Percentiles rank a stretch among this genome's conserved stretches.
Evolutionary conservation across 2,329 filamentous ascomycete genomes (phyloP).

Genomic region (Trichoderma aggressivum): DNA sequence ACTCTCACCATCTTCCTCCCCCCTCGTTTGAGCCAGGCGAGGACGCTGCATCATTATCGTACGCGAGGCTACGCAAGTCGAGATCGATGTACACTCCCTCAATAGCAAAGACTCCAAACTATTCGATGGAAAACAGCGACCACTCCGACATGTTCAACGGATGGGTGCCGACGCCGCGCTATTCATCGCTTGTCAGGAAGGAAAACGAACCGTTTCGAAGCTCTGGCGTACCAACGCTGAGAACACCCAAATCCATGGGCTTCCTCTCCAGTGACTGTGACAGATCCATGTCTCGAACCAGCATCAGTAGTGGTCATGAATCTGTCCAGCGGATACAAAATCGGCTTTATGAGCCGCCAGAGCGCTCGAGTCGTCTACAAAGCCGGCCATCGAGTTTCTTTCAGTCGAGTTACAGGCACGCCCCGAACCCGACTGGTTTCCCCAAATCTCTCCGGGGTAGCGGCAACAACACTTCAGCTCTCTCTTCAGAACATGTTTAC

Average conservation of each 20-base stretch:
- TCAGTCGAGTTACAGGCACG: constrained; percentile 35
- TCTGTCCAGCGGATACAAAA: constrained; percentile 38
- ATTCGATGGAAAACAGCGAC: constrained; percentile 19
- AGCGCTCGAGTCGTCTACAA: constrained; percentile 36
- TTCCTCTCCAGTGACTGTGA: constrained; percentile 41
- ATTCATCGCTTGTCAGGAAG: constrained; percentile 21
- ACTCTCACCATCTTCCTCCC: constrained; percentile 33
- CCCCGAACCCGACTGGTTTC: constrained; percentile 36
- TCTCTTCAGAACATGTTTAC: constrained; percentile 32
- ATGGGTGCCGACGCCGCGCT: constrained; percentile 18
- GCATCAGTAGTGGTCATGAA: constrained; percentile 28
- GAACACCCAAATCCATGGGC: constrained; percentile 54
- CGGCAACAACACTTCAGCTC: constrained; percentile 39
- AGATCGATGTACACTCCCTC: constrained; percentile 50
- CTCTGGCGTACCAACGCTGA: constrained; percentile 28
- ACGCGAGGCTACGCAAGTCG: constrained; percentile 51
- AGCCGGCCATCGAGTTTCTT: constrained; percentile 45
- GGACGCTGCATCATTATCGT: constrained; percentile 46
- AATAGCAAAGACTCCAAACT: constrained; percentile 17
- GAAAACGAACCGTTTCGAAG: constrained; percentile 30
- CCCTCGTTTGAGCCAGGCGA: constrained; percentile 47
- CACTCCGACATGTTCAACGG: constrained; percentile 15
- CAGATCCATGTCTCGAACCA: constrained; percentile 21
- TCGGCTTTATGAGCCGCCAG: constrained; percentile 34
- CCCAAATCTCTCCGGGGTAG: constrained; percentile 50